Conservation (phyloP, 1,139 yeast species). For the Geotrichum phurueaensis region DNA sequence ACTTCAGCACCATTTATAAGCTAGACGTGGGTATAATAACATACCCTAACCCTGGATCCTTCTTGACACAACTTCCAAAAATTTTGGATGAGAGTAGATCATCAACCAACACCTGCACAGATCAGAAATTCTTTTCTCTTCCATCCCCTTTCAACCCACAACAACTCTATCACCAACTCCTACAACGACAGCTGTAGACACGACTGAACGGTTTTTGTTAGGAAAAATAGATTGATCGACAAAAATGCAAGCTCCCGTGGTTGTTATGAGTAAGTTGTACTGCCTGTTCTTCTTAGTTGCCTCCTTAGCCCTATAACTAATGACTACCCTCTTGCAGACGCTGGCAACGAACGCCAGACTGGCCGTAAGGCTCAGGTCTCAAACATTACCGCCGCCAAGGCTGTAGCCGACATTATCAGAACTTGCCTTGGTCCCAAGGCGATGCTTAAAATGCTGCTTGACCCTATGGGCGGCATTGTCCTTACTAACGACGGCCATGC, state of each 20-base stretch:
- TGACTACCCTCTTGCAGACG: slow-evolving; percentile 38
- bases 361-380: slow-evolving; percentile 97
- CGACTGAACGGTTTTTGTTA: not conserved
- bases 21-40: not conserved
- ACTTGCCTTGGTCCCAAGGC: slow-evolving; percentile 99
- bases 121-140: not conserved
- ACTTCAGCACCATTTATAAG: too few relatives aligned
- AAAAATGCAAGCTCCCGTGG: slow-evolving; percentile 62
- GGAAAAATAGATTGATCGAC: slow-evolving; percentile 6
- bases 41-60: slow-evolving; percentile 11
- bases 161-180: not conserved
- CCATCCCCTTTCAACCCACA: not conserved
- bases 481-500: slow-evolving; percentile 98
- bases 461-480: slow-evolving; percentile 98
- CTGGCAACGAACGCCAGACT: slow-evolving; percentile 87
- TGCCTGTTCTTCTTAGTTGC: not conserved
- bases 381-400: slow-evolving; percentile 97
- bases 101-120: slow-evolving; percentile 1
- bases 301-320: not conserved
- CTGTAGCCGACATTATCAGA: slow-evolving; percentile 94
- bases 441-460: slow-evolving; percentile 94
- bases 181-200: not conserved
- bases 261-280: slow-evolving; percentile 46
- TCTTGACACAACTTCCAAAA: slow-evolving; percentile 16
- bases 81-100: slow-evolving; percentile 12